Evolutionary conservation across 1,284 basidiomycete genomes (phyloP), one percentile per base, ranked within the genome.

Genomic region (Ceratobasidium sp.): DNA sequence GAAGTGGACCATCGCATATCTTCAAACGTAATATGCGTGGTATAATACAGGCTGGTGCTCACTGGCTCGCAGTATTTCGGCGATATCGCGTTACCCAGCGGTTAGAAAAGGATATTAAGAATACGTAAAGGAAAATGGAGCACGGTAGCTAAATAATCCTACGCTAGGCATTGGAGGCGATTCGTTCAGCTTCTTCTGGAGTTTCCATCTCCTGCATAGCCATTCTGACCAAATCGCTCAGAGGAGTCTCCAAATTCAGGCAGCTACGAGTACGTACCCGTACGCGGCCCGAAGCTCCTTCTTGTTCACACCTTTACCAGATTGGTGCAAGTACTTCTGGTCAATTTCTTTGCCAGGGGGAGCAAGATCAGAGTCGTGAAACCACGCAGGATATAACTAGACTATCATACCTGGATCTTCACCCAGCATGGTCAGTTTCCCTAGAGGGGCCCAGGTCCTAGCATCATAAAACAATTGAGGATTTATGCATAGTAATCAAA

Each of bases 401-500:
- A 29, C 29, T 31, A 7, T 79, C 85, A 78, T 76, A 91, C 90
- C 84, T 77, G 85, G 80, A 77, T 88, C 84, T 78, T 89, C 89
- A 5, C 88, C 88, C 0, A 93, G 81, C 66, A 86, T 75, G 29
- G 85, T 83, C 14, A 93, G 81, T 72, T 84, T 85, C 43, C 85
- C 85, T 19, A 82, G 75, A 3, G 83, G 79, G 13, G 90, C 83
- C 83, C 85, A 89, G 80, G 87, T 86, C 87, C 88, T 87, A 75
- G 16, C 49, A 6, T 58, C 22, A 46, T 24, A 27, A 6, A 24
- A 19, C 62, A n/a, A 65, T 14, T 74, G 46, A 27, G 22, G 5
- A 14, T 58, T 34, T n/a, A 63, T 31, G 29, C 53, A 53, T 27
- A 49, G 31, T 51, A 31, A 7, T 14, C n/a, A 14, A 37, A 59